These are phyloP conservation scores for Pyrus hybrid DNA, from an alignment of 331 rosid species.

Conservation along the genomic window DNA sequence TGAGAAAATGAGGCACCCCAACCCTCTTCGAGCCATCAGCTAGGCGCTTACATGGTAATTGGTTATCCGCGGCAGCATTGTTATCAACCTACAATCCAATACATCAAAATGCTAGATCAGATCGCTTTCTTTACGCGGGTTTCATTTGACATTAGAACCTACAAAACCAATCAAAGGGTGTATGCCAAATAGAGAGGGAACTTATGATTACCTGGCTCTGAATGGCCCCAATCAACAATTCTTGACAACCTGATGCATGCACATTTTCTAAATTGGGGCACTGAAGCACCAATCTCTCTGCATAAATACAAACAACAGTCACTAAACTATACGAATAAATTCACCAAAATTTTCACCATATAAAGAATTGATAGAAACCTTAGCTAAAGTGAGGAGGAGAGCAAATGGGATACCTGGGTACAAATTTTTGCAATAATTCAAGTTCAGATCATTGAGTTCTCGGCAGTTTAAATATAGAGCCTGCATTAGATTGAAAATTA, in stretches of 20 bases:
- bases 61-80: slow-evolving; percentile 32
- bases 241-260: slow-evolving; percentile 74
- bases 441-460: slow-evolving; percentile 69
- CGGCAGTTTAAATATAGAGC: slow-evolving; percentile 84
- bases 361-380: not conserved
- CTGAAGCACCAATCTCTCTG: slow-evolving; percentile 79
- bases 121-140: not conserved
- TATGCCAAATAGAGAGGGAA: not conserved
- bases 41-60: slow-evolving; percentile 64
- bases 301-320: not conserved
- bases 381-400: not conserved
- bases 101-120: not conserved
- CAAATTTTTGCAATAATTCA: slow-evolving; percentile 79
- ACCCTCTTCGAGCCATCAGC: slow-evolving; percentile 94
- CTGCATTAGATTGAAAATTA: slow-evolving; percentile 36
- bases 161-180: not conserved
- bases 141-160: not conserved
- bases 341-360: not conserved
- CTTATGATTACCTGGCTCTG: slow-evolving; percentile 60
- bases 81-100: slow-evolving; percentile 43
- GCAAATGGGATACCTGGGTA: slow-evolving; percentile 57
- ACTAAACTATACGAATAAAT: slow-evolving; percentile 1
- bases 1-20: slow-evolving; percentile 57
- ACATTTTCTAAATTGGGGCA: slow-evolving; percentile 67
- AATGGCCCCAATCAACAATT: slow-evolving; percentile 47